Percentiles rank a stretch among this genome's conserved stretches.
Conservation (phyloP, 306 rosid species). For the Cucurbita pepo region DNA sequence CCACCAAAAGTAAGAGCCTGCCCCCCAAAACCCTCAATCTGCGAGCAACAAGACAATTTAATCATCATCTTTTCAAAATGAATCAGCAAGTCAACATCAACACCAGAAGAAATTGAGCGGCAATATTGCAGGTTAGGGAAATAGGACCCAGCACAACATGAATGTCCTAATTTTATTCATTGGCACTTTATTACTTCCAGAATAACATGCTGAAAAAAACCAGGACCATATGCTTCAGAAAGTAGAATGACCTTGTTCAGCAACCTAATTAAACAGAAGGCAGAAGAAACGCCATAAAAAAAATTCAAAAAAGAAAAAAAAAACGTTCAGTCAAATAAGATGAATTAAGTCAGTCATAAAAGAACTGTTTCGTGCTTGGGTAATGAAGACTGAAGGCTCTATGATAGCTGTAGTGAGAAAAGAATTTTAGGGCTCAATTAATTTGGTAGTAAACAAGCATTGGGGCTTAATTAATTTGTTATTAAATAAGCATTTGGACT, state of each 20-base stretch:
- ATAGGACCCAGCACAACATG: background rate
- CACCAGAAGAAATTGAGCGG: background rate
- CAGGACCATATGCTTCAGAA: background rate
- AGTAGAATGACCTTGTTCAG: background rate
- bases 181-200: background rate
- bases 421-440: background rate
- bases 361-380: background rate
- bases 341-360: background rate
- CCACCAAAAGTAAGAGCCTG: constrained; percentile 79
- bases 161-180: background rate
- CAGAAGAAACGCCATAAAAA: background rate
- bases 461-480: background rate
- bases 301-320: background rate
- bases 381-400: background rate
- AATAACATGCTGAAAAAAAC: background rate
- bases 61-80: background rate
- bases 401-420: background rate
- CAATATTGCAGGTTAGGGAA: background rate
- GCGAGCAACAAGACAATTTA: constrained; percentile 8
- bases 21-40: constrained; percentile 79
- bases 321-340: background rate
- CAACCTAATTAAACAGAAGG: background rate
- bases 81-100: background rate
- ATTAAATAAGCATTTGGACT: background rate
- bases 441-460: background rate